Evolutionary conservation across 1,284 basidiomycete genomes (phyloP).

Genomic region (Pascua sp.): DNA sequence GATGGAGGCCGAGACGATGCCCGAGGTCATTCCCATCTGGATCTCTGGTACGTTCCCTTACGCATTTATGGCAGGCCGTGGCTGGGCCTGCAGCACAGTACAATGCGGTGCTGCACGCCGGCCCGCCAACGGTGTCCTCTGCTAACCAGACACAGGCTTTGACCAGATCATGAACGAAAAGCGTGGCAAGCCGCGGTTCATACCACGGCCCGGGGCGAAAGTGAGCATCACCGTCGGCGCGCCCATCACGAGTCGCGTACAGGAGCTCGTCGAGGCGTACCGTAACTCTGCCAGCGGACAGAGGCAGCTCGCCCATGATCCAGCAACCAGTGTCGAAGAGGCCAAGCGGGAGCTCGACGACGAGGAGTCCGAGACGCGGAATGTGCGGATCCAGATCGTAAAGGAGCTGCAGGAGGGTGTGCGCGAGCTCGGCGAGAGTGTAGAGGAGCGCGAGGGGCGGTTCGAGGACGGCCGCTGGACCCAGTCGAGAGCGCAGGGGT

Average conservation of each 20-base stretch:
- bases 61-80: too few relatives aligned
- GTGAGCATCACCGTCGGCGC: constrained; percentile 45
- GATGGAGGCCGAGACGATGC: constrained; percentile 69
- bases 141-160: constrained; percentile 59
- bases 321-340: too few relatives aligned
- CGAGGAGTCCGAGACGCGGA: constrained; percentile 94
- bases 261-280: constrained; percentile 41
- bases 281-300: neutral
- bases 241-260: constrained; percentile 37
- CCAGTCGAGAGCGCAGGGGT: constrained; percentile 22
- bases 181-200: constrained; percentile 50
- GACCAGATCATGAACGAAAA: constrained; percentile 85
- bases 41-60: constrained; percentile 62
- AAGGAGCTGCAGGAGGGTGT: constrained; percentile 64
- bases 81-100: too few relatives aligned
- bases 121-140: neutral
- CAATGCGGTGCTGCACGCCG: too few relatives aligned
- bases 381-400: constrained; percentile 98
- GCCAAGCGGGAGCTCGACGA: constrained; percentile 56
- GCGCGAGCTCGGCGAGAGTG: constrained; percentile 32
- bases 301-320: too few relatives aligned
- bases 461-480: constrained; percentile 40
- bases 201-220: constrained; percentile 40
- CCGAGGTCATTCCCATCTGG: constrained; percentile 92
- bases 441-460: constrained; percentile 45